These are phyloP conservation scores for Trichoderma koningii DNA, from an alignment of 2,329 filamentous ascomycete genomes.

Conservation along the genomic window DNA sequence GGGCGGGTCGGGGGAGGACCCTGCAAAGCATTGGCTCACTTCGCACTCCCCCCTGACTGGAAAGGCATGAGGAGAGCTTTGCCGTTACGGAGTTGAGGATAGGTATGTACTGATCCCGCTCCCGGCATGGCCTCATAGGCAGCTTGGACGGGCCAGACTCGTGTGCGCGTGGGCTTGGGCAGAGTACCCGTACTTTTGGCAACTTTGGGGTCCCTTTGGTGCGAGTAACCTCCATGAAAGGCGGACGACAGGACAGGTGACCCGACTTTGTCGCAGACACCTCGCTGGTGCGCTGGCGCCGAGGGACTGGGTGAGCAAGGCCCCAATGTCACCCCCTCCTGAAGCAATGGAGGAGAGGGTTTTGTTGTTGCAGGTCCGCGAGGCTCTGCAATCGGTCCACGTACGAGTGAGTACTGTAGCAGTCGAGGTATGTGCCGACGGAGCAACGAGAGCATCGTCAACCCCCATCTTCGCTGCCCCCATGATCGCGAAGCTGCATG, in stretches of 20 bases:
- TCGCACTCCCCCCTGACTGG: slow-evolving; percentile 23
- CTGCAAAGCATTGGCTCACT: slow-evolving; percentile 26
- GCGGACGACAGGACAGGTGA: slow-evolving; percentile 28
- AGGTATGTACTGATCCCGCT: background rate
- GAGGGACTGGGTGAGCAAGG: slow-evolving; percentile 28
- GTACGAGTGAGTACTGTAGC: too few relatives aligned
- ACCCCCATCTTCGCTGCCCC: background rate
- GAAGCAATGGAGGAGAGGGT: background rate
- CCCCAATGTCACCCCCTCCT: slow-evolving; percentile 25
- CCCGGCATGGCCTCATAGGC: too few relatives aligned
- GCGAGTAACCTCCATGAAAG: slow-evolving; percentile 8
- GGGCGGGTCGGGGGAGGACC: slow-evolving; percentile 26
- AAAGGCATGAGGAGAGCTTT: background rate
- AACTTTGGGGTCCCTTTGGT: too few relatives aligned
- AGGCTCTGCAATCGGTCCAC: slow-evolving; percentile 23
- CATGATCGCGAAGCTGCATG: slow-evolving; percentile 24
- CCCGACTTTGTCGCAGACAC: slow-evolving; percentile 27
- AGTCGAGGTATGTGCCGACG: too few relatives aligned
- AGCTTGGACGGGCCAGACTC: background rate
- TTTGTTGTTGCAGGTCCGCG: slow-evolving; percentile 3
- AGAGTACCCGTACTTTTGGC: too few relatives aligned
- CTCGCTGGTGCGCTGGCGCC: slow-evolving; percentile 28
- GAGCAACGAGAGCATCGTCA: too few relatives aligned
- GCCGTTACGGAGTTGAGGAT: too few relatives aligned
- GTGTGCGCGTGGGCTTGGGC: background rate